Percentiles rank a stretch among this genome's conserved stretches.
Evolutionary conservation across 495 filamentous ascomycete species (phyloP).

Genomic region (Acidiella bohemica): DNA sequence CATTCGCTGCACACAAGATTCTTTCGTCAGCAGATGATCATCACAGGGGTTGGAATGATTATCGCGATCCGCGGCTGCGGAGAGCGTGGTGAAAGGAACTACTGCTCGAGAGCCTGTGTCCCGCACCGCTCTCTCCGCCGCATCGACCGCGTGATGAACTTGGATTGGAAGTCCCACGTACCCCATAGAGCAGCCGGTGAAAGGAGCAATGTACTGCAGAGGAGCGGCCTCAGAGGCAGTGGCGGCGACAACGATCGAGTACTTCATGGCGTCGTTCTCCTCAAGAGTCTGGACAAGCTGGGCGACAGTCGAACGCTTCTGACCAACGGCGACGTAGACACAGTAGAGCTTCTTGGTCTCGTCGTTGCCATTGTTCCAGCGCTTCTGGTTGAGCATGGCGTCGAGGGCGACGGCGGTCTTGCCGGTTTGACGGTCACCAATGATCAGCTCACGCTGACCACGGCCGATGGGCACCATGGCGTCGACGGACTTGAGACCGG

Average conservation of each 20-base stretch:
- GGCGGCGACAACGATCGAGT: conserved; percentile 86
- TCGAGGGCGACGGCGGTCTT: conserved; percentile 99
- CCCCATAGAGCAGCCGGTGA: conserved; percentile 69
- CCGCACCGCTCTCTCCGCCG: no score
- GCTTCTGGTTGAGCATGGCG: conserved; percentile 96
- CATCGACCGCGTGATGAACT: no score
- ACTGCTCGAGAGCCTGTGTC: no score
- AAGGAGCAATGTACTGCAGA: conserved; percentile 39
- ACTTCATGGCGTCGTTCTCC: conserved; percentile 99
- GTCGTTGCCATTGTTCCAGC: conserved; percentile 82
- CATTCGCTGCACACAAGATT: no score
- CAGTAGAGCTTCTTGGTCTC: conserved; percentile 99
- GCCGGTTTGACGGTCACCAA: conserved; percentile 99
- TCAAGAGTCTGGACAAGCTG: conserved; percentile 99
- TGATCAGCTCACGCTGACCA: conserved; percentile 99
- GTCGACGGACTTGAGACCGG: conserved; percentile 97
- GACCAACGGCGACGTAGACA: conserved; percentile 95
- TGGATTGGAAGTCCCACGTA: no score
- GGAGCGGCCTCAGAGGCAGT: conserved; percentile 84
- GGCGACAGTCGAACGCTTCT: conserved; percentile 98
- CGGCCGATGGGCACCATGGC: conserved; percentile 99
- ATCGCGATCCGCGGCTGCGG: no score
- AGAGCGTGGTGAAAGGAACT: no score
- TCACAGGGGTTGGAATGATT: no score
- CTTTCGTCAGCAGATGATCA: no score